These are phyloP conservation scores for Trichoderma erinaceum DNA, from an alignment of 495 filamentous ascomycete genomes.

Conservation along the genomic window DNA sequence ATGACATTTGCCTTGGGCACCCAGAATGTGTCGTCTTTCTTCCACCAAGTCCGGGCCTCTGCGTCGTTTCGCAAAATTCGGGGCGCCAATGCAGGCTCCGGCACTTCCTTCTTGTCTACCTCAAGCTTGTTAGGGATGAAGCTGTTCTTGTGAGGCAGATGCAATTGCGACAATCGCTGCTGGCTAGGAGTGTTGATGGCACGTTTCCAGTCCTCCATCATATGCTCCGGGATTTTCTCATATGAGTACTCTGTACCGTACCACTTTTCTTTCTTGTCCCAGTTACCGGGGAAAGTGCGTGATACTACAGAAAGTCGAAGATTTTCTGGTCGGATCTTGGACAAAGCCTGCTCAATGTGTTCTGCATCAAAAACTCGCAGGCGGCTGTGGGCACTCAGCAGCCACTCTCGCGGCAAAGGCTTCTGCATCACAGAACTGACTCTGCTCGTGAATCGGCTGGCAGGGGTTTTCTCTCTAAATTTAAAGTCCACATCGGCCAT, in stretches of 20 bases:
- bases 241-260: constrained; percentile 92
- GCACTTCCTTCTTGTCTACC: constrained; percentile 86
- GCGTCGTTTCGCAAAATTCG: constrained; percentile 85
- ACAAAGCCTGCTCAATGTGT: constrained; percentile 67
- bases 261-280: constrained; percentile 90
- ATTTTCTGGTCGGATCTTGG: constrained; percentile 78
- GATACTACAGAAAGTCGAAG: constrained; percentile 78
- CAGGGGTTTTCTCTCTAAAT: constrained; percentile 87
- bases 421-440: constrained; percentile 84
- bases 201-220: constrained; percentile 60
- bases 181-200: constrained; percentile 52
- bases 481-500: constrained; percentile 89
- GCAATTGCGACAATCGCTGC: constrained; percentile 61
- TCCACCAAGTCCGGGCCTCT: constrained; percentile 84
- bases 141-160: constrained; percentile 89
- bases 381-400: constrained; percentile 66
- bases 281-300: constrained; percentile 74
- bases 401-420: constrained; percentile 73
- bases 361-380: constrained; percentile 72
- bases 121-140: constrained; percentile 93
- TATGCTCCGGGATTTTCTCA: constrained; percentile 73
- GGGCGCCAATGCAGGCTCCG: constrained; percentile 65
- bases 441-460: constrained; percentile 78
- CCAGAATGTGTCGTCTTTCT: constrained; percentile 99
- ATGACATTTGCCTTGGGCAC: constrained; percentile 88